Base-by-base conservation (phyloP, 1,284 basidiomycete genomes). In the Ustilago lituana region DNA sequence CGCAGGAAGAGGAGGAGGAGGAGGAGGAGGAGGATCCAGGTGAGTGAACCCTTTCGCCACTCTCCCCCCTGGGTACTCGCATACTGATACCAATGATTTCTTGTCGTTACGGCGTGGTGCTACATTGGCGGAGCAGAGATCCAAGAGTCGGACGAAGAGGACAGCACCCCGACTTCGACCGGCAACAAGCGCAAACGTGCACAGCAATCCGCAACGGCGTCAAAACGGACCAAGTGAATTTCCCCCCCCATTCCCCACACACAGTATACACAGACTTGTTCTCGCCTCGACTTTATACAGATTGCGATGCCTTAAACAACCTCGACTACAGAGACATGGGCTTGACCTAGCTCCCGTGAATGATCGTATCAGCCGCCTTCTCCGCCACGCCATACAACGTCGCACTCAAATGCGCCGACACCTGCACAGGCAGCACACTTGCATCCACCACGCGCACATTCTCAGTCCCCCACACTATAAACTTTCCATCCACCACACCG, bases 401-500 rank as follows among this genome's bases (percentile, higher is more conserved):
- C 2, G 67, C 35, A 11, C 60, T 63, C n/a, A 79, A 51, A 51
- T 79, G 77, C 1, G 76, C 63, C 14, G 66, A 63, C 1, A 78
- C 29, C 47, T 74, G 68, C 3, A 73, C 58, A 2, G 77, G 77
- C 40, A 78, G 38, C 2, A 73, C 64, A 26, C 58, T 64, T 6
- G 75, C 78, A 51, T 80, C 78, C 12, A 77, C 70, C 22, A 79
- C 74, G 29, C 77, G 61, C 1, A 80, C 62, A 33, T 77, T 77
- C 24, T 31, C 15, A 8, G 73, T 72, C 1, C 85, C 19, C 85
- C 85, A 65, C 10, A 83, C 81, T 35, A 60, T 70, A 38, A 82
- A 66, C 9, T 62, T 20, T 2, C 41, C 49, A 39, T 83, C 84
- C 7, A 84, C 85, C 61, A 77, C 81, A 75, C 88, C 89, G 26